phyloP scores from a whole-genome alignment of 116 monocot species.

The Papilionanthe hybrid region DNA sequence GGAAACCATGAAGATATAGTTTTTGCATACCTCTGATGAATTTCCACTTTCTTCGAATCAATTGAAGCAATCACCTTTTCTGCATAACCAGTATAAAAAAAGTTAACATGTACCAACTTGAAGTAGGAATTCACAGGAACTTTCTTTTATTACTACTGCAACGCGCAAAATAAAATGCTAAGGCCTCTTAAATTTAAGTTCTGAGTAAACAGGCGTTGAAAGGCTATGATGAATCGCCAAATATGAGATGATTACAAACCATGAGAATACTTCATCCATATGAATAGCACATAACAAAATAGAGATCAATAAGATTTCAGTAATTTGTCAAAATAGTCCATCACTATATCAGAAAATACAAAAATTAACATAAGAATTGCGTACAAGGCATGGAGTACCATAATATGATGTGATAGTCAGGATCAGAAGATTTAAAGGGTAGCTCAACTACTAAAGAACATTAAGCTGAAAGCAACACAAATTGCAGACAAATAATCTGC shows the following conservation, averaged over 20 bases:
- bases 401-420: background rate
- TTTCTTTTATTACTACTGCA: background rate
- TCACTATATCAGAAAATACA: background rate
- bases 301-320: background rate
- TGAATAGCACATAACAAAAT: background rate
- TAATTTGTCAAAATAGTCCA: background rate
- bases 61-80: conserved; percentile 78
- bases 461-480: background rate
- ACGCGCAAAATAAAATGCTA: background rate
- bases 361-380: background rate
- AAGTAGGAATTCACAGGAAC: background rate
- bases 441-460: background rate
- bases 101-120: background rate
- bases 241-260: background rate
- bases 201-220: background rate
- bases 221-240: background rate
- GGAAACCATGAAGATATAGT: background rate
- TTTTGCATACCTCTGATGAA: conserved; percentile 77
- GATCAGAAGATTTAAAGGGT: background rate
- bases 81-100: conserved; percentile 28
- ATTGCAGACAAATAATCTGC: too few relatives aligned
- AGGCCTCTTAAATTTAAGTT: background rate
- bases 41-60: conserved; percentile 66
- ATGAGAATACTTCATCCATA: background rate
- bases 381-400: background rate